Conservation (phyloP, 2,329 filamentous ascomycete species). For the Talaromyces piceae region DNA sequence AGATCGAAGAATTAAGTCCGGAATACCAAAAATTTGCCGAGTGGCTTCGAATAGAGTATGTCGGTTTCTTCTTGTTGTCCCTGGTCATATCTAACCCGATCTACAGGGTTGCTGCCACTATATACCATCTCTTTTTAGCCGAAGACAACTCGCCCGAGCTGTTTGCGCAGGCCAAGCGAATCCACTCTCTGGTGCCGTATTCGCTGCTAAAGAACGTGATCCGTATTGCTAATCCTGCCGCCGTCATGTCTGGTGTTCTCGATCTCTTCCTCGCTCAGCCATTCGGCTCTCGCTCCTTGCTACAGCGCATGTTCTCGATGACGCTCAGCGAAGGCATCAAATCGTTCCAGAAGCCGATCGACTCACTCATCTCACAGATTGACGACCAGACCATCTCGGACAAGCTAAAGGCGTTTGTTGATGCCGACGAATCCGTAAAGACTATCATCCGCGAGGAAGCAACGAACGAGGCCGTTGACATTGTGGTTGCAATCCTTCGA, state of each 20-base stretch:
- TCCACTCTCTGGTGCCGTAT: slow-evolving; percentile 92
- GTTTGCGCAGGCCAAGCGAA: slow-evolving; percentile 87
- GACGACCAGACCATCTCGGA: slow-evolving; percentile 70
- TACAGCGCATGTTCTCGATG: slow-evolving; percentile 91
- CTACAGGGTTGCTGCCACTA: slow-evolving; percentile 70
- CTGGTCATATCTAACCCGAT: slow-evolving; percentile 3
- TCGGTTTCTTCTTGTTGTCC: slow-evolving; percentile 2
- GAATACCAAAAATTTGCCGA: slow-evolving; percentile 98
- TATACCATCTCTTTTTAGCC: slow-evolving; percentile 94
- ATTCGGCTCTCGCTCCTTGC: slow-evolving; percentile 78
- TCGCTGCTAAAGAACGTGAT: slow-evolving; percentile 94
- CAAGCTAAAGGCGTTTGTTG: slow-evolving; percentile 74
- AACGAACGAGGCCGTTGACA: slow-evolving; percentile 63
- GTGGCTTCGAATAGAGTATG: slow-evolving; percentile 84
- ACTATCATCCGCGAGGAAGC: slow-evolving; percentile 67
- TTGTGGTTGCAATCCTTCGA: slow-evolving; percentile 76
- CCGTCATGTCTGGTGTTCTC: slow-evolving; percentile 91
- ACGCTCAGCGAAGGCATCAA: slow-evolving; percentile 86
- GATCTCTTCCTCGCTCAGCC: slow-evolving; percentile 95
- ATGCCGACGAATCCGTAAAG: slow-evolving; percentile 69
- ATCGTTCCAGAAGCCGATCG: slow-evolving; percentile 78
- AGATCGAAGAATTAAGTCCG: slow-evolving; percentile 78
- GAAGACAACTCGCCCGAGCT: slow-evolving; percentile 97
- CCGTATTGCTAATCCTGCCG: slow-evolving; percentile 88
- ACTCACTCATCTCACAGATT: slow-evolving; percentile 67